Base-by-base conservation (phyloP, 2,329 filamentous ascomycete genomes). In the Xylariaceae sp. region DNA sequence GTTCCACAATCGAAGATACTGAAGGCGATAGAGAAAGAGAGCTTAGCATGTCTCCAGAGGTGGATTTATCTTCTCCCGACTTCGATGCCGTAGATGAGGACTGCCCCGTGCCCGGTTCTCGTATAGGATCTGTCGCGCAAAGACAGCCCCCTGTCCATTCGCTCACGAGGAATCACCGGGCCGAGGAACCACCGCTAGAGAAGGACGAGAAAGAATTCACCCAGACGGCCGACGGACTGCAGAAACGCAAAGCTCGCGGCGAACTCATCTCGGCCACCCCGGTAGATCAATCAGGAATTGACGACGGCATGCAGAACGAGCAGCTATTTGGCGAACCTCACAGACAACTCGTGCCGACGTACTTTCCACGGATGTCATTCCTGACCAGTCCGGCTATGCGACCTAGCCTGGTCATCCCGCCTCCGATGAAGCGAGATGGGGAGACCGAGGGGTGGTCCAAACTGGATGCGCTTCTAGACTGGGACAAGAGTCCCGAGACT, bases 161-260 rank as follows among this genome's bases (percentile, higher is more conserved):
- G 55, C 73, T 79, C 47, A 70, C 75, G 45, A 81, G 86, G 62
- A 84, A 82, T 56, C 79, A 84, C 55, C 84, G 89, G 54, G 88
- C 87, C n/a, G 84, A 88, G 19, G 94, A 90, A 58, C 92, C 93
- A 47, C 90, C 91, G 14, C 78, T 97, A 36, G 93, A 97, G 73
- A 90, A 89, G 63, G 93, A 97, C 63, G 93, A 97, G 76, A 89
- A 88, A 66, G 94, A 97, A 71, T 99, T 99, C 67, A 97, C 93
- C 6, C 90, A 96, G 72, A 97, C 92, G 1, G 94, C 94, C 14
- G 89, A 90, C 60, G 90, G 87, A 45, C 82, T 97, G 62, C 89
- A 83, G 63, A 84, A 82, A 67, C 75, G 81, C 55, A 86, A 85
- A 64, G 73, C 84, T 18, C 77, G 69, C 42, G 76, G 78, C 28